phyloP scores from a whole-genome alignment of 768 basidiomycete genomes.

The Boletus sensibilis region DNA sequence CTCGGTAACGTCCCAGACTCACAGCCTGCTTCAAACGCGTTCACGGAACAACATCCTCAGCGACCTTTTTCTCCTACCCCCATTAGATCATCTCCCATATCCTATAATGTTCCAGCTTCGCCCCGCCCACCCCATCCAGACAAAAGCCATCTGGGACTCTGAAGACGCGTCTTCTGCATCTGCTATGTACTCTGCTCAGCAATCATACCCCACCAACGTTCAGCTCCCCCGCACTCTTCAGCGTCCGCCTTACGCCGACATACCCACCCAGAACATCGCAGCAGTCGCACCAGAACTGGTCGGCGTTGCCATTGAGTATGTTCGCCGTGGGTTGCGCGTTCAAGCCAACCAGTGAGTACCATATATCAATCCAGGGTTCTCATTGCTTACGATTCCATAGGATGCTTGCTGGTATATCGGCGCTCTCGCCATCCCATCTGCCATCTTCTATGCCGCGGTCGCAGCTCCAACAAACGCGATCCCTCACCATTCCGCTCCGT shows the following conservation, averaged over 20 bases:
- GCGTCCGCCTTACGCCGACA: constrained; percentile 57
- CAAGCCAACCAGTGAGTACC: constrained; percentile 45
- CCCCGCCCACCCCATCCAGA: constrained; percentile 36
- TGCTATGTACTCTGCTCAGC: constrained; percentile 32
- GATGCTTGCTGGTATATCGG: constrained; percentile 42
- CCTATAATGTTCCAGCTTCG: constrained; percentile 36
- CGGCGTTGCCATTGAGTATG: constrained; percentile 60
- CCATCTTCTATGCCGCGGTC: constrained; percentile 30
- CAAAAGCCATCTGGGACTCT: constrained; percentile 38
- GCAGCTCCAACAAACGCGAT: constrained; percentile 33
- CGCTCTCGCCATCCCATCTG: constrained; percentile 49
- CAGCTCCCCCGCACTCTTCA: constrained; percentile 73
- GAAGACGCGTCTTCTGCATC: constrained; percentile 28
- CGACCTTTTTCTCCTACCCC: constrained; percentile 19
- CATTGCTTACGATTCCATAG: constrained; percentile 37
- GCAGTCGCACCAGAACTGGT: constrained; percentile 53
- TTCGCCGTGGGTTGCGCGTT: constrained; percentile 49
- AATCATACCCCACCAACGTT: constrained; percentile 37
- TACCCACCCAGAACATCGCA: constrained; percentile 52
- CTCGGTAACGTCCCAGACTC: constrained; percentile 14
- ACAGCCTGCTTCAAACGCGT: constrained; percentile 11
- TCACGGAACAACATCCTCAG: constrained; percentile 15
- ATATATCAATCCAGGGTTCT: constrained; percentile 5
- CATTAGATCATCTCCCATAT: constrained; percentile 20
- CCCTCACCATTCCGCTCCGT: constrained; percentile 33